phyloP scores from a whole-genome alignment of 805 yeast species.

The Saturnispora kantuleensis region DNA sequence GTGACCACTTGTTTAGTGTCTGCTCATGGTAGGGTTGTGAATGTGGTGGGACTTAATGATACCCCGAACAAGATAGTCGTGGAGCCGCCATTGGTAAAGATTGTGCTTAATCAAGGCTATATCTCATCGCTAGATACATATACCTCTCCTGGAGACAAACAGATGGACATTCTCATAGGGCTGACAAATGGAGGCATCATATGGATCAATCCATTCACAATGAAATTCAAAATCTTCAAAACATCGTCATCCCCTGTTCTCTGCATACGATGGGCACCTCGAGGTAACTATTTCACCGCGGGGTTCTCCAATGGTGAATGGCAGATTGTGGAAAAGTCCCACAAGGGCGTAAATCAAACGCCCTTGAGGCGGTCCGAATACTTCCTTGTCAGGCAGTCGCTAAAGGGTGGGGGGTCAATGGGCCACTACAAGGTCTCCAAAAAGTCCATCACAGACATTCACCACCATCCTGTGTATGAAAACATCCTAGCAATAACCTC shows the following conservation, averaged over 20 bases:
- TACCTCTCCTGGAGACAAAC: slow-evolving; percentile 22
- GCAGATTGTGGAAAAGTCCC: slow-evolving; percentile 43
- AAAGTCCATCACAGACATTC: slow-evolving; percentile 43
- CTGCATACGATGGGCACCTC: slow-evolving; percentile 38
- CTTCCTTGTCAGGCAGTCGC: background rate
- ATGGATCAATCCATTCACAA: slow-evolving; percentile 45
- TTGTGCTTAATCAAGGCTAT: slow-evolving; percentile 31
- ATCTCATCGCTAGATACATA: slow-evolving; percentile 32
- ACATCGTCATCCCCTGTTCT: slow-evolving; percentile 33
- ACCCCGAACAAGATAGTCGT: slow-evolving; percentile 32
- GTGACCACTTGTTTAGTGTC: slow-evolving; percentile 30
- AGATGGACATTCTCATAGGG: slow-evolving; percentile 49
- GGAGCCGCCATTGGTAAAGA: slow-evolving; percentile 34
- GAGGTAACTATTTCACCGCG: slow-evolving; percentile 40
- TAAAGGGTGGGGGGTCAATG: slow-evolving; percentile 16
- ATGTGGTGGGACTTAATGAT: slow-evolving; percentile 32
- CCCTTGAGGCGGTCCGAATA: background rate
- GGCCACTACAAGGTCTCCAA: slow-evolving; percentile 57
- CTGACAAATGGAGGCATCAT: slow-evolving; percentile 58
- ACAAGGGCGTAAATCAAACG: slow-evolving; percentile 19
- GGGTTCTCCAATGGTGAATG: slow-evolving; percentile 60
- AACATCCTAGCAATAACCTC: slow-evolving; percentile 41
- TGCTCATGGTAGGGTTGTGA: slow-evolving; percentile 41
- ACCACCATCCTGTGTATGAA: slow-evolving; percentile 32
- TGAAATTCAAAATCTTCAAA: slow-evolving; percentile 40